phyloP scores from a whole-genome alignment of 2,329 filamentous ascomycete species.

The Fusarium sarcochroum region DNA sequence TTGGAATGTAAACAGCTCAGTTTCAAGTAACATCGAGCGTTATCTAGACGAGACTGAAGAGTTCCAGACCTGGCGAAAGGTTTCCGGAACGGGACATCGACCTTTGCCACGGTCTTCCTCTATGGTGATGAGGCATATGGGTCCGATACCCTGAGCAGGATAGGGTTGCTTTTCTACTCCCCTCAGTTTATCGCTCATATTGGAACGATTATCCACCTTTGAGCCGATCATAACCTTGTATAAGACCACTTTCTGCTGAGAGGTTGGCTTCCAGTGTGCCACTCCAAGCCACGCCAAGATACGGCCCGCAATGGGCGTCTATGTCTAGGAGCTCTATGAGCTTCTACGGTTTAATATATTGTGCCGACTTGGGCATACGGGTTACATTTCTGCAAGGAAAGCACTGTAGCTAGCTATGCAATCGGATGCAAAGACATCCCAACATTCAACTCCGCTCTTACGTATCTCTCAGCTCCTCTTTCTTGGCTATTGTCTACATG shows the following conservation, averaged over 20 bases:
- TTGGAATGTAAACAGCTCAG: slow-evolving; percentile 2
- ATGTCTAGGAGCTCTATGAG: not conserved
- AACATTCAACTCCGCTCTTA: not conserved
- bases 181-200: not conserved
- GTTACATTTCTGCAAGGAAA: not conserved
- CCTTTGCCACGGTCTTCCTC: not conserved
- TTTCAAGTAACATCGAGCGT: not conserved
- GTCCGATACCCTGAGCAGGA: not conserved
- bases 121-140: not conserved
- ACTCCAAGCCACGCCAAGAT: slow-evolving; percentile 15
- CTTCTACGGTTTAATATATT: not conserved
- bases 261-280: slow-evolving; percentile 3
- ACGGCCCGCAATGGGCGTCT: not conserved
- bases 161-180: not conserved
- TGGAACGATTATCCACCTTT: not conserved
- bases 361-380: not conserved
- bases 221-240: not conserved
- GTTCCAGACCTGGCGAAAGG: slow-evolving; percentile 1
- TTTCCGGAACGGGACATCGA: not conserved
- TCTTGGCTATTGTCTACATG: not conserved
- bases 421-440: not conserved
- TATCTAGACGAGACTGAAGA: not conserved
- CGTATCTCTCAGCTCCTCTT: not conserved
- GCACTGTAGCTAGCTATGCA: not conserved
- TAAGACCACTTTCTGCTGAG: slow-evolving; percentile 7